These are phyloP conservation scores for Colletotrichum sp. DNA, from an alignment of 2,329 filamentous ascomycete genomes.

Conservation along the genomic window DNA sequence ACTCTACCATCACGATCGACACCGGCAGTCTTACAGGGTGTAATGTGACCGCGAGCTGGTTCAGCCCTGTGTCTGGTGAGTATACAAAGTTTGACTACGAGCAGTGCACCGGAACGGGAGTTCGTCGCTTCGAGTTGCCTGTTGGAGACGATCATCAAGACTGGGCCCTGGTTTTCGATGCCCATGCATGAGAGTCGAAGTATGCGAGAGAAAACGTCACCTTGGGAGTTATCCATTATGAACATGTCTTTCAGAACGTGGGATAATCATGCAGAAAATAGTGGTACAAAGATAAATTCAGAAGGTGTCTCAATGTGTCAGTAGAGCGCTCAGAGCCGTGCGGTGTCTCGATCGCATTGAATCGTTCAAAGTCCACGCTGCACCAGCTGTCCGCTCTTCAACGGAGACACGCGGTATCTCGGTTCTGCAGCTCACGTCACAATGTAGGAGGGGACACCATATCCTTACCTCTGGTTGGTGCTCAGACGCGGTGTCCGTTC, in stretches of 20 bases:
- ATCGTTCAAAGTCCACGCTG: neutral
- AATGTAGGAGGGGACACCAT: neutral
- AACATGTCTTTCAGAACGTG: neutral
- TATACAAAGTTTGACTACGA: neutral
- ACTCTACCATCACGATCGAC: neutral
- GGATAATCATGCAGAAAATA: neutral
- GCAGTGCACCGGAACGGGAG: neutral
- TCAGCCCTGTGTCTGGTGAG: neutral
- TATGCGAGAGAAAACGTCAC: neutral
- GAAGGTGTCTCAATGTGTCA: neutral
- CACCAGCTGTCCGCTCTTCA: neutral
- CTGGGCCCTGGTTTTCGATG: neutral
- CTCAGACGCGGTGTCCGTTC: neutral
- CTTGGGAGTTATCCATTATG: neutral
- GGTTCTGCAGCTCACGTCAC: neutral
- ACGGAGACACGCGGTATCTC: neutral
- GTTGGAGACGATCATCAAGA: neutral
- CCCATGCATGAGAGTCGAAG: neutral
- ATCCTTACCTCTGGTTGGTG: neutral
- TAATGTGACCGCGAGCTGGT: neutral
- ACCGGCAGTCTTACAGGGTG: neutral
- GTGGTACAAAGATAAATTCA: fast-evolving
- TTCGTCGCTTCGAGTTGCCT: neutral
- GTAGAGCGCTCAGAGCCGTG: neutral
- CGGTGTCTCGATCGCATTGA: neutral